Base-by-base conservation (phyloP, 306 rosid genomes). In the Cucurbita ficifolia region DNA sequence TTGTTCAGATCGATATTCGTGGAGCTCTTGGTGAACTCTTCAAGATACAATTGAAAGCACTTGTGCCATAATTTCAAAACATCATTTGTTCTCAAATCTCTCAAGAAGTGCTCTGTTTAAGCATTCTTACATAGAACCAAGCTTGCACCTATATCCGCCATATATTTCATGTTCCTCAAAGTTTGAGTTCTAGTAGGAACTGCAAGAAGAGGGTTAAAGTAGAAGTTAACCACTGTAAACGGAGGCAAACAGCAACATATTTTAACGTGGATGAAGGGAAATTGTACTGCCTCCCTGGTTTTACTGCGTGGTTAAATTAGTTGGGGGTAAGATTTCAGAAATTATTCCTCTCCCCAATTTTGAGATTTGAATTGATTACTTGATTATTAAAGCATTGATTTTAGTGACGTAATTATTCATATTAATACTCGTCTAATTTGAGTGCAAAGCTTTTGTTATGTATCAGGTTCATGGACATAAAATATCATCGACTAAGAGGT, bases 21-120 rank as follows among this genome's bases (percentile, higher is more conserved):
- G 97, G 96, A 79, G 93, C 96, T 40, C 97, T 95, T 36, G 99
- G 91, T 49, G 96, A 95, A 83, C 86, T 95, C 62, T 91, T 91
- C 84, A 87, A 81, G 85, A 89, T 92, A 43, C 99, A 95, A 70
- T 46, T 95, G 79, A 95, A 95, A 87, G 87, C 97, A 75, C 96
- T 91, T 49, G 79, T 91, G 79, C 93, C 97, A 18, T 89, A 89
- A 76, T 3, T 19, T 29, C 50, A 14, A 29, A 12, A 14, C 38
- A 22, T 72, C 42, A 48, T 1, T 39, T 60, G 50, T 58, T 46
- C 3, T 73, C 64, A 6, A 74, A 74, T 77, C 21, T 65, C 67
- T 39, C 70, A n/a, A 63, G 40, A 17, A 63, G 51, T 18, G 70
- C 70, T 63, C 33, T 29, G 33, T 63, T 63, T 63, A 63, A 63